These are phyloP conservation scores for Senna tora DNA, from an alignment of 306 rosid genomes.

Conservation along the genomic window DNA sequence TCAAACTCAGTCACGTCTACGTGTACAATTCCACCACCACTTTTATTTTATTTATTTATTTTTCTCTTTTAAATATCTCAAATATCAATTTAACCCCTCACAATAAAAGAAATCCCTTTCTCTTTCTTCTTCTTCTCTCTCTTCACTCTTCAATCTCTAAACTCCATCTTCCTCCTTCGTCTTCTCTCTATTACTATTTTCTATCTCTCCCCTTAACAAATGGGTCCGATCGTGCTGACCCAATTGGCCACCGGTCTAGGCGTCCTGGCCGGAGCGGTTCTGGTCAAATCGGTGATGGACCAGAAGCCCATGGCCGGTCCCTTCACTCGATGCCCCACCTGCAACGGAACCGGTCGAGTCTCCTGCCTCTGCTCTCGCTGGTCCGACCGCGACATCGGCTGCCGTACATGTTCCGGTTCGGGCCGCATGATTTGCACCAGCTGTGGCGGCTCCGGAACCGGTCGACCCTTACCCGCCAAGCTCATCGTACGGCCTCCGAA, in stretches of 20 bases:
- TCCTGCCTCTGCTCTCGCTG: slow-evolving; percentile 82
- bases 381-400: slow-evolving; percentile 86
- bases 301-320: slow-evolving; percentile 91
- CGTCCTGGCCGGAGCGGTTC: slow-evolving; percentile 82
- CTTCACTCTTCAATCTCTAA: background rate
- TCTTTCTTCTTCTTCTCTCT: background rate
- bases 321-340: slow-evolving; percentile 69
- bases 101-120: background rate
- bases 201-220: background rate
- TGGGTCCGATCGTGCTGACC: slow-evolving; percentile 70
- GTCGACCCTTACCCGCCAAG: slow-evolving; percentile 76
- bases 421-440: slow-evolving; percentile 77
- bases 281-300: slow-evolving; percentile 81
- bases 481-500: slow-evolving; percentile 55
- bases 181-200: too few relatives aligned
- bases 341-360: slow-evolving; percentile 89
- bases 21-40: slow-evolving; percentile 52
- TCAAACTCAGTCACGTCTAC: slow-evolving; percentile 39
- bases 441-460: slow-evolving; percentile 92
- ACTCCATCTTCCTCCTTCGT: background rate
- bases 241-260: slow-evolving; percentile 88
- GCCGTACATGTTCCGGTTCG: slow-evolving; percentile 84
- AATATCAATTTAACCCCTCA: background rate
- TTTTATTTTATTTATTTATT: slow-evolving; percentile 21
- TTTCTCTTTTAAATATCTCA: background rate